Evolutionary conservation across 805 yeast species (phyloP), one percentile per base, ranked within the genome.

Genomic region (Tetrapisispora nanseiensis): DNA sequence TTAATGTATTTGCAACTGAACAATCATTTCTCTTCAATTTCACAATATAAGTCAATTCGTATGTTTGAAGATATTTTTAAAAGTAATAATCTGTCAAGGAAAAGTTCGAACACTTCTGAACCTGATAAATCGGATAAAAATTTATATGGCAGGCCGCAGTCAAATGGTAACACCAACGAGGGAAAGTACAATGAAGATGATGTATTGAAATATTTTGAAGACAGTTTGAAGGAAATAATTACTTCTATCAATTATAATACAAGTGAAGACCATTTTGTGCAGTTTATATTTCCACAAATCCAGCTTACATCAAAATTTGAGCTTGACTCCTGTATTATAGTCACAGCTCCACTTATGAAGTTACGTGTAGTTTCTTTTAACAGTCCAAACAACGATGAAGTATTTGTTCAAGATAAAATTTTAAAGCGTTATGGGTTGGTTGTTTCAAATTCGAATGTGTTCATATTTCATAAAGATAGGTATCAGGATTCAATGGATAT

Each of bases 281-380:
- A 78, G 45, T 67, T 90, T 33, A 66, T 82, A 6, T 75, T 86
- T 22, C 95, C 97, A 0, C 96, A 90, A 59, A 75, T 87, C 37
- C 97, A 89, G 56, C 52, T 82, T 21, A 70, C 75, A 37, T 68
- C 75, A 13, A 70, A 69, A 24, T 68, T 69, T 41, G 70, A 72
- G 21, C 71, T 68, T 2, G 77, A 75, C 33, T 67, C 82, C 2
- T 75, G 84, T 40, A 69, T 86, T 11, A 59, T 87, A 27, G 68
- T 89, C n/a, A 73, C 83, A 2, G 75, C 95, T 0, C 92, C 90
- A 10, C 69, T 67, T 33, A 76, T 89, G 41, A 82, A 82, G 51
- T 57, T 80, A 22, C 78, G 82, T 46, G 75, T 83, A 9, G 62
- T 86, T n/a, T 71, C 84, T 2, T 75, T 87, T 34, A 71, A 71